Base-by-base conservation (phyloP, 2,329 filamentous ascomycete genomes). In the Bipolaris victoriae region DNA sequence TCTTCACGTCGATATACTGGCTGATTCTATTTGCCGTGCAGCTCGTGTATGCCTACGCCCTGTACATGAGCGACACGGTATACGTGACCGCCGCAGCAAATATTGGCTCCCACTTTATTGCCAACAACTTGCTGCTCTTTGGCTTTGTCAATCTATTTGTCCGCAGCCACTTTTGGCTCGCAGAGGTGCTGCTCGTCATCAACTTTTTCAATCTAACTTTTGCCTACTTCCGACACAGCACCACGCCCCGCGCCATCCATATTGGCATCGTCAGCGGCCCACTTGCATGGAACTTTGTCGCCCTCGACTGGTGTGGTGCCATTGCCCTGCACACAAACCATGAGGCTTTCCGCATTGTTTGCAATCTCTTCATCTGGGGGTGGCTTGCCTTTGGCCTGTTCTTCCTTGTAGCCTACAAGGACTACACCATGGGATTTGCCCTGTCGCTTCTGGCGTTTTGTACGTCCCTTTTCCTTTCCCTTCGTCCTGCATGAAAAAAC, bases 291-390 rank as follows among this genome's bases (percentile, higher is more conserved):
- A 92, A 89, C 13, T 90, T 95, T 71, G 87, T 94, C 13, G 90
- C 90, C 29, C 83, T 97, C 51, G 94, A 93, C 81, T 96, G 91
- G 91, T 91, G 92, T 67, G 92, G 92, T 7, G 91, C 92, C 18
- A 88, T 93, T 46, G 90, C 90, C 73, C 85, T 94, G 22, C 82
- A 91, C 71, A 83, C 87, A 7, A 79, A 88, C 55, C 84, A 80
- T 56, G 76, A 92, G 4, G 82, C 88, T 1, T 88, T 90, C n/a
- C 82, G 91, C 46, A 88, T 96, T 64, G 85, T 95, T 22, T 92
- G 90, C 49, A 96, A 97, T 72, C 81, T 96, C 64, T 92, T 92
- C 67, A 90, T 97, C 70, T 97, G 92, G 92, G 86, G 88, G 24
- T 88, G 94, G 62, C 80, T 94, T 39, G 86, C 84, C 1, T 90